Base-by-base conservation (phyloP, 495 filamentous ascomycete species). In the Xylaria cubensis region DNA sequence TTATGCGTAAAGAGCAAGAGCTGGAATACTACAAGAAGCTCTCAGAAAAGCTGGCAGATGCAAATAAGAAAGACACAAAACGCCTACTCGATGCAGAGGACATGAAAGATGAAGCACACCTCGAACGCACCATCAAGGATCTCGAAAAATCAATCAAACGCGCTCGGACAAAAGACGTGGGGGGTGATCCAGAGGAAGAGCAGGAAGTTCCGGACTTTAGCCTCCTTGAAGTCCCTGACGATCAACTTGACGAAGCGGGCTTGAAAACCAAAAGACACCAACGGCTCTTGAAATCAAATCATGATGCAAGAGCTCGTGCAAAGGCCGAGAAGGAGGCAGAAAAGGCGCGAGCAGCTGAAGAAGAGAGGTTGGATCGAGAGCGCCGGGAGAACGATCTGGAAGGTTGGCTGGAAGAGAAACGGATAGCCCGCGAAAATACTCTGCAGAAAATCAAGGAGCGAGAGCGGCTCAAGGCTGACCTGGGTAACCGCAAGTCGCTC, bases 241-340 rank as follows among this genome's bases (percentile, higher is more conserved):
- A 97, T 55, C 89, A 97, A 70, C 87, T 99, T 1, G 94, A 97
- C 76, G 97, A 98, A 79, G 94, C 94, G 21, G 89, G 90, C 9
- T 69, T 97, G 42, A 97, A 97, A 78, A 88, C 93, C 76, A 99
- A 99, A 78, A 89, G 94, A 32, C 93, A 95, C 74, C 96, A 98
- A 80, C 89, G 93, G 19, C 87, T 99, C 2, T 88, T 97, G 83
- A 98, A 98, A 80, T 93, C 93, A 36, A 97, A 97, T 76, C 90
- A 97, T 72, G 97, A 98, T 69, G 96, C 96, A 4, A 88, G 96
- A 42, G 92, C 90, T 32, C 92, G 96, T 15, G 95, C 95, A 8
- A 97, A 97, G 77, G 94, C 92, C 0, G 96, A 99, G 81, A 99
- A 98, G 80, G 95, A 97, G 74, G 90, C 89, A 9, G 95, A 98